Conservation (phyloP, 192 early-diverging fungal species). For the Chytriomyces confervae region DNA sequence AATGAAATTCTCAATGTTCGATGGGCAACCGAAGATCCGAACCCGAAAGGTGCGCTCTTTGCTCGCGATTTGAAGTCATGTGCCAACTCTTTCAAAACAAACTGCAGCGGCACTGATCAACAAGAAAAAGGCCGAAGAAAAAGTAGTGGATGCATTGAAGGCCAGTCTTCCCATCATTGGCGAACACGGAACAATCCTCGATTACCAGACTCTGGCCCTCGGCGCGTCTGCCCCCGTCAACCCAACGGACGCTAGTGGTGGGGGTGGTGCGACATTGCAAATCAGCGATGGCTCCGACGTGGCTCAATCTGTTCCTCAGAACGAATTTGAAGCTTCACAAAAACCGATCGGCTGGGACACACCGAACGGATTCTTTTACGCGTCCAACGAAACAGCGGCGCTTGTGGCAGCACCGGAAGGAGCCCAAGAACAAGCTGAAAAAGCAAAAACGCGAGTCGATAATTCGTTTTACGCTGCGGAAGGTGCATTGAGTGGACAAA, state of each 20-base stretch:
- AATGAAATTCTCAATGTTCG: constrained; percentile 75
- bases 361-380: constrained; percentile 36
- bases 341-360: constrained; percentile 30
- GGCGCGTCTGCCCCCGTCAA: background rate
- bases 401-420: background rate
- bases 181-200: constrained; percentile 56
- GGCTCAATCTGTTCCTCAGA: no score
- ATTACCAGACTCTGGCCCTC: constrained; percentile 53
- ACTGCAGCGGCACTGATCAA: constrained; percentile 46
- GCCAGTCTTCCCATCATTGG: constrained; percentile 64
- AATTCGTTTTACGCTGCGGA: background rate
- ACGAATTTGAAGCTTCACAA: background rate
- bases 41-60: constrained; percentile 54
- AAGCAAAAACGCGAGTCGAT: background rate
- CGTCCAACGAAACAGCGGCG: constrained; percentile 15
- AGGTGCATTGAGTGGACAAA: constrained; percentile 23
- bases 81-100: constrained; percentile 12
- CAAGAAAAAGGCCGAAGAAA: constrained; percentile 66
- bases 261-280: background rate
- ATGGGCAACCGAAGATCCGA: constrained; percentile 87
- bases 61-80: no score
- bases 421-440: constrained; percentile 19
- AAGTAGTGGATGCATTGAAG: constrained; percentile 59
- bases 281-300: background rate
- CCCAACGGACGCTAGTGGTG: background rate